phyloP scores from a whole-genome alignment of 228 moss, liverwort and hornwort genomes.

The Sphagnum magellanicum region DNA sequence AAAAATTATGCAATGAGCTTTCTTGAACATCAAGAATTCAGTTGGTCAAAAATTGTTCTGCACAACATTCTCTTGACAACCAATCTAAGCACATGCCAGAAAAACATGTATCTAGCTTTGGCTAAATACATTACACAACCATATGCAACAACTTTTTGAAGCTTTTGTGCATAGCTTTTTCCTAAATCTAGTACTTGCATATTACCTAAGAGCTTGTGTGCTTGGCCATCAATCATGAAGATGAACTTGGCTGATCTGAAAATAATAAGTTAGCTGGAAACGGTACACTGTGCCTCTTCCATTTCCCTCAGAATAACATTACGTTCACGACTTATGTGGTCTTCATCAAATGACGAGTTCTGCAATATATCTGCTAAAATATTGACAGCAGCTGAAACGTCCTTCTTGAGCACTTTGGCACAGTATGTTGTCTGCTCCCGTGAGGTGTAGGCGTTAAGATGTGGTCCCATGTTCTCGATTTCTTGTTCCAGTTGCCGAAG shows the following conservation, averaged over 20 bases:
- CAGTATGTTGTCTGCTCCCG: conserved; percentile 51
- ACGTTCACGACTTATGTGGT: conserved; percentile 44
- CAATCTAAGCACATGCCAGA: no score
- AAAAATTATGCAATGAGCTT: neutral
- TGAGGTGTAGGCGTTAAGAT: conserved; percentile 49
- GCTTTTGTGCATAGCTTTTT: neutral
- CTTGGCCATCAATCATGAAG: no score
- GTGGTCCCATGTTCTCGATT: conserved; percentile 55
- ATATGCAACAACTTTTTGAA: no score
- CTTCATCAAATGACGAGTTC: conserved; percentile 45
- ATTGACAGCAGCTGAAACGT: conserved; percentile 32
- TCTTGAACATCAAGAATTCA: no score
- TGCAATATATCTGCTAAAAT: conserved; percentile 47
- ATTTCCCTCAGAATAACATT: conserved; percentile 43
- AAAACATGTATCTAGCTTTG: no score
- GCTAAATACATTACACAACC: no score
- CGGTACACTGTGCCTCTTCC: conserved; percentile 27
- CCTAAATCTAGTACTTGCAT: no score
- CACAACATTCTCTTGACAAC: no score
- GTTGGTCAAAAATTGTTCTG: no score
- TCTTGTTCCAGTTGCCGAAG: conserved; percentile 37
- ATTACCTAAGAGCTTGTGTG: no score
- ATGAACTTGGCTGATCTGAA: no score
- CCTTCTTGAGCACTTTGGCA: conserved; percentile 33
- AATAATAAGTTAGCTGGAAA: no score